Evolutionary conservation across 495 filamentous ascomycete genomes (phyloP).

Genomic region (Durotheca rogersii): DNA sequence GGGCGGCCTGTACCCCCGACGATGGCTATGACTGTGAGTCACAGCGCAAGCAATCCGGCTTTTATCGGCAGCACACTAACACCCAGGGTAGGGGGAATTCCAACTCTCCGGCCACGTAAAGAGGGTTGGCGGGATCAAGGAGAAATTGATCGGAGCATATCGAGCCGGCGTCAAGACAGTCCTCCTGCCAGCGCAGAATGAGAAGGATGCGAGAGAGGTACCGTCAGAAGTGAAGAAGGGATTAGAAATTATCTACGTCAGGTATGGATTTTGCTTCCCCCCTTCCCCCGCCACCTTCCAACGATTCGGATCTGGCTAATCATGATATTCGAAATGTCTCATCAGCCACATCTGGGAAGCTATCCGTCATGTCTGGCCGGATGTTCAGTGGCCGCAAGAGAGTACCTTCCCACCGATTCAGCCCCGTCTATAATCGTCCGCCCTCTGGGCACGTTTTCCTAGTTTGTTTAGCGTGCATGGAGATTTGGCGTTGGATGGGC

Average conservation of each 20-base stretch:
- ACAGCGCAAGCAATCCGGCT: neutral
- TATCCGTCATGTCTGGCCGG: conserved; percentile 79
- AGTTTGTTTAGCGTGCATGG: conserved; percentile 23
- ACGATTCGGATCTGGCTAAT: conserved; percentile 28
- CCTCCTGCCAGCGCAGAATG: conserved; percentile 81
- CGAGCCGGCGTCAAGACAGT: conserved; percentile 95
- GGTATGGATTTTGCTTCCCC: conserved; percentile 52
- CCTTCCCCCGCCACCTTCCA: neutral
- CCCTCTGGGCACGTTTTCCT: conserved; percentile 3
- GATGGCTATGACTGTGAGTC: conserved; percentile 85
- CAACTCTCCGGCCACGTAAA: conserved; percentile 81
- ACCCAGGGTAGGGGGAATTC: conserved; percentile 67
- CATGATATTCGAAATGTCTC: conserved; percentile 10
- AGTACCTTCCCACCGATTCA: conserved; percentile 45
- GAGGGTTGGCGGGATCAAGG: conserved; percentile 95
- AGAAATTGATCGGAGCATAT: conserved; percentile 94
- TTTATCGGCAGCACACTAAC: conserved; percentile 29
- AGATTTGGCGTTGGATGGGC: conserved; percentile 19
- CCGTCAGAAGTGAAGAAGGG: conserved; percentile 87
- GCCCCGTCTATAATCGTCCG: conserved; percentile 27
- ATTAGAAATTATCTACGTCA: conserved; percentile 83
- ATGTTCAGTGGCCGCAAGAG: conserved; percentile 75
- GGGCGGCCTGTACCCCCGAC: conserved; percentile 86
- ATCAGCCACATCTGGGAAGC: conserved; percentile 88
- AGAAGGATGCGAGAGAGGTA: conserved; percentile 90